Conservation (phyloP, 1,284 basidiomycete genomes). For the Sporisorium reilianum region DNA sequence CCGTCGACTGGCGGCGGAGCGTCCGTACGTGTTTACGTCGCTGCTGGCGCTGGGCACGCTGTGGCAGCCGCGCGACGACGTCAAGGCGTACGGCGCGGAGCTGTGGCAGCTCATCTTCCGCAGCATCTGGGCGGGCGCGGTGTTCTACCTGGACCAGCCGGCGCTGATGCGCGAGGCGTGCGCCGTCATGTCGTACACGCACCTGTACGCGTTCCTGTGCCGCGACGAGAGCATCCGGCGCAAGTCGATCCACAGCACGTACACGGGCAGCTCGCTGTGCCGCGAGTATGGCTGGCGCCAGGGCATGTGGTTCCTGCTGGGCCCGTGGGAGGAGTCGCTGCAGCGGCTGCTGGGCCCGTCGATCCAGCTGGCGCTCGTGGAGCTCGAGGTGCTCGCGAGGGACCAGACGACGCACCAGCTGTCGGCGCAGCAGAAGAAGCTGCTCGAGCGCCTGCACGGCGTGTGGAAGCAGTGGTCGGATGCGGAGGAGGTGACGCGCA, state of each 20-base stretch:
- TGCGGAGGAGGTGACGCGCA: slow-evolving; percentile 48
- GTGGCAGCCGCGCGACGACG: slow-evolving; percentile 44
- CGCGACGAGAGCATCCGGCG: slow-evolving; percentile 42
- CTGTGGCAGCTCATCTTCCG: slow-evolving; percentile 53
- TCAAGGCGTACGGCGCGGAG: slow-evolving; percentile 47
- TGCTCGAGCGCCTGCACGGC: slow-evolving; percentile 36
- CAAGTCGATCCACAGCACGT: slow-evolving; percentile 41
- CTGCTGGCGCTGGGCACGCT: slow-evolving; percentile 41
- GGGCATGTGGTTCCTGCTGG: slow-evolving; percentile 41
- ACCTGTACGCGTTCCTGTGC: slow-evolving; percentile 40
- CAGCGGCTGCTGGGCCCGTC: slow-evolving; percentile 38
- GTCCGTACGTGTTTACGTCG: slow-evolving; percentile 41
- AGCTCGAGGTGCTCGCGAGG: slow-evolving; percentile 39
- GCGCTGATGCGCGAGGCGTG: slow-evolving; percentile 46
- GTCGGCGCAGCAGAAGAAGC: slow-evolving; percentile 29
- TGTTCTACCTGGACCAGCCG: slow-evolving; percentile 48
- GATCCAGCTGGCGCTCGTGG: slow-evolving; percentile 41
- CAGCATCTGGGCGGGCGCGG: slow-evolving; percentile 47
- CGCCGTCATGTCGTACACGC: slow-evolving; percentile 28
- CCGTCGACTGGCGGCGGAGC: slow-evolving; percentile 37
- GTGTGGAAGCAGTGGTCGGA: slow-evolving; percentile 52
- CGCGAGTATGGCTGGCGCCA: slow-evolving; percentile 36
- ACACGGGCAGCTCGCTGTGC: slow-evolving; percentile 40
- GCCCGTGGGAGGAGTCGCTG: slow-evolving; percentile 46
- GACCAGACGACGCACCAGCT: slow-evolving; percentile 35